These are phyloP conservation scores for Hericium erinaceus DNA, from an alignment of 768 basidiomycete genomes.

Conservation along the genomic window DNA sequence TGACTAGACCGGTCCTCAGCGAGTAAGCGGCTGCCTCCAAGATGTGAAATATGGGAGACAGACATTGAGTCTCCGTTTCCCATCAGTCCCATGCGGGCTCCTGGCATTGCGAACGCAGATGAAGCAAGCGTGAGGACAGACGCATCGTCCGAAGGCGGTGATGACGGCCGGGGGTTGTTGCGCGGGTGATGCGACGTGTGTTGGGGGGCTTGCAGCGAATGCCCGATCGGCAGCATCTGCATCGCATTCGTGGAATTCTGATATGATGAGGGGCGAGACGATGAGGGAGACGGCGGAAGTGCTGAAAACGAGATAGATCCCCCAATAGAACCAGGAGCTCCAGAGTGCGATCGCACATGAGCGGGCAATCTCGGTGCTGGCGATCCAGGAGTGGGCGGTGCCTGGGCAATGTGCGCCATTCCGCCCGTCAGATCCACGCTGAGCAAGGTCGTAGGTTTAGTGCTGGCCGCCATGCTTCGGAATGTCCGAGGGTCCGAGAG, in stretches of 20 bases:
- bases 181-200: constrained; percentile 91
- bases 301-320: constrained; percentile 69
- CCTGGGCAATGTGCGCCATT: constrained; percentile 89
- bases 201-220: constrained; percentile 67
- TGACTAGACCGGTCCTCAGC: constrained; percentile 54
- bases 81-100: constrained; percentile 35
- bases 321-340: constrained; percentile 38
- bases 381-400: constrained; percentile 50
- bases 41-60: constrained; percentile 56
- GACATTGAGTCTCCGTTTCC: constrained; percentile 37
- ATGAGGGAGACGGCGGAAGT: constrained; percentile 42
- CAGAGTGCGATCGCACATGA: constrained; percentile 42
- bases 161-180: constrained; percentile 90
- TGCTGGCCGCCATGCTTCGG: constrained; percentile 76
- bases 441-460: constrained; percentile 92
- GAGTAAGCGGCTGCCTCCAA: constrained; percentile 23
- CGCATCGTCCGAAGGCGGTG: constrained; percentile 86
- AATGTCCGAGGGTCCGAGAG: constrained; percentile 77
- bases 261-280: constrained; percentile 32
- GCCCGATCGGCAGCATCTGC: constrained; percentile 19
- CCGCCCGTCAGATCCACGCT: constrained; percentile 79
- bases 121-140: constrained; percentile 89
- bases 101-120: constrained; percentile 76
- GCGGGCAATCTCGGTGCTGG: constrained; percentile 43
- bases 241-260: constrained; percentile 11